Evolutionary conservation across 176 grass and related monocot genomes (phyloP).

Genomic region (Ensete glaucum): DNA sequence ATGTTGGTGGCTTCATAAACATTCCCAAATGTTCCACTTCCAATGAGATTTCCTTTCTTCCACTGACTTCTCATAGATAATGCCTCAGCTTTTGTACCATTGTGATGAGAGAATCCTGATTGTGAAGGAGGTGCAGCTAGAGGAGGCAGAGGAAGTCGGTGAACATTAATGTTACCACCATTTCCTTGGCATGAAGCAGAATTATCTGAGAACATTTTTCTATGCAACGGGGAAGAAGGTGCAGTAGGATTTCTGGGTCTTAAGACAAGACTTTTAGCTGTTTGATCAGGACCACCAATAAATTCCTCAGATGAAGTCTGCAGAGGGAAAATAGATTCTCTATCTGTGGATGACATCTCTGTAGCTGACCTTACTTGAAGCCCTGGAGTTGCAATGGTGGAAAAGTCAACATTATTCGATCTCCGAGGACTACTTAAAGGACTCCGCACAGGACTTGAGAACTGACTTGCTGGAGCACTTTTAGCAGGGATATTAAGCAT

Average conservation of each 20-base stretch:
- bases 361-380: constrained; percentile 36
- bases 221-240: constrained; percentile 72
- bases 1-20: constrained; percentile 89
- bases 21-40: constrained; percentile 91
- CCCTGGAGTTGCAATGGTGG: constrained; percentile 28
- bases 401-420: constrained; percentile 53
- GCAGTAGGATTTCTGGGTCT: constrained; percentile 57
- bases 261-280: constrained; percentile 33
- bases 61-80: constrained; percentile 54
- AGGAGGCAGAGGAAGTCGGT: constrained; percentile 78
- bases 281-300: constrained; percentile 41
- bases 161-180: constrained; percentile 38
- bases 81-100: constrained; percentile 39
- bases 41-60: constrained; percentile 84
- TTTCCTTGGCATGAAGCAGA: constrained; percentile 25
- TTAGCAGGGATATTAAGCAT: constrained; percentile 65
- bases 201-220: constrained; percentile 40
- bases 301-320: constrained; percentile 48
- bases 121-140: constrained; percentile 35
- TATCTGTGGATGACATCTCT: constrained; percentile 38
- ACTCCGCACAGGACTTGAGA: constrained; percentile 59
- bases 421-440: constrained; percentile 58
- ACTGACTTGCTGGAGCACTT: constrained; percentile 70
- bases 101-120: constrained; percentile 33
- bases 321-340: constrained; percentile 30